A percentile compares a stretch with the other conserved stretches of the same genome.
phyloP scores from a whole-genome alignment of 345 rosid genomes.

The Camelina hispida region DNA sequence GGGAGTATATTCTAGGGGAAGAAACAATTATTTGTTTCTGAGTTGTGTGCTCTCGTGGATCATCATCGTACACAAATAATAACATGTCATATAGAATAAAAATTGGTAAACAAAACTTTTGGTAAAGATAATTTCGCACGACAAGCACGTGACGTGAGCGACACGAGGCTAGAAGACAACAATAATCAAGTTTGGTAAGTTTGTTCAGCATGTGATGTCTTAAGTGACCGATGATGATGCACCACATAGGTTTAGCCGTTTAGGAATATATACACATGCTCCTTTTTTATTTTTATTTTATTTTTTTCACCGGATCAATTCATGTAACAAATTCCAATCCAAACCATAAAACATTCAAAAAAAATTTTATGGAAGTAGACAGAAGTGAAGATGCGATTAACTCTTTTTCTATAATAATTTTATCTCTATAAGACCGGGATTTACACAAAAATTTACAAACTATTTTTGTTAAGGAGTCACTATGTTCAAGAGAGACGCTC shows the following conservation, averaged over 20 bases:
- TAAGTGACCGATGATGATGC: slow-evolving; percentile 16
- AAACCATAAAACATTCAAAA: neutral
- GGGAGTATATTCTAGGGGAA: neutral
- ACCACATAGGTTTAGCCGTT: slow-evolving; percentile 27
- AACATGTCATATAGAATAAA: neutral
- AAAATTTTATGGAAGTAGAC: neutral
- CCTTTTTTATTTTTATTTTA: neutral
- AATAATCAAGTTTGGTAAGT: slow-evolving; percentile 22
- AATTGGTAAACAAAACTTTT: neutral
- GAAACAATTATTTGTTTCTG: neutral
- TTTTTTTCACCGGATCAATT: neutral
- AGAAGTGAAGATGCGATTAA: neutral
- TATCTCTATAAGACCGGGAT: slow-evolving; percentile 16
- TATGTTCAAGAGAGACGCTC: slow-evolving; percentile 58
- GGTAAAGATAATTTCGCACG: slow-evolving; percentile 16
- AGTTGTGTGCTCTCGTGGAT: slow-evolving; percentile 26
- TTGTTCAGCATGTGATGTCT: slow-evolving; percentile 29
- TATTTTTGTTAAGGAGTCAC: slow-evolving; percentile 38
- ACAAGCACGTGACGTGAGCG: slow-evolving; percentile 30
- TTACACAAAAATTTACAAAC: slow-evolving; percentile 34
- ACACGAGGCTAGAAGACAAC: neutral
- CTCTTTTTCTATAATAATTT: slow-evolving; percentile 8
- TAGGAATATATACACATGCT: slow-evolving; percentile 29
- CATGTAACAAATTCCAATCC: neutral
- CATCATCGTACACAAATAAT: slow-evolving; percentile 26